Percentiles rank a stretch among this genome's conserved stretches.
Conservation (phyloP, 257 asterid genomes). For the Dorcoceras hygrometricum region DNA sequence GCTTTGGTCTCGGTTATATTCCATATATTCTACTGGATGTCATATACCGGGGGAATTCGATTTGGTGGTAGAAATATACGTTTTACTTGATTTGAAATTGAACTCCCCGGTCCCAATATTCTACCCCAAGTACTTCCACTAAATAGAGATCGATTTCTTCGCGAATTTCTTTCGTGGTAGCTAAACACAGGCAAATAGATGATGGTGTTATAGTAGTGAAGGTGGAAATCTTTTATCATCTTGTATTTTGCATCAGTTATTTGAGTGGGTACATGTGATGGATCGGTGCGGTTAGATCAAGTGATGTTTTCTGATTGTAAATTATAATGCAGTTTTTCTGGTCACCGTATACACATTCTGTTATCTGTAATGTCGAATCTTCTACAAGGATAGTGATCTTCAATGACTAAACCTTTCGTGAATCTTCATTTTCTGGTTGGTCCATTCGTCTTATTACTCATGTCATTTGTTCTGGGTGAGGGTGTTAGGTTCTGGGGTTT, state of each 20-base stretch:
- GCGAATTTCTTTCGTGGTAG: neutral
- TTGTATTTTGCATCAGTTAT: neutral
- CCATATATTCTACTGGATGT: neutral
- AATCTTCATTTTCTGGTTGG: neutral
- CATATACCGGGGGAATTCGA: neutral
- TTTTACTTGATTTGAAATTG: neutral
- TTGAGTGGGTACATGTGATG: neutral
- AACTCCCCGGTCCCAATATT: slow-evolving; percentile 9
- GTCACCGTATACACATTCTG: neutral
- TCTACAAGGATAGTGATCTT: neutral
- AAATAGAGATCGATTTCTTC: neutral
- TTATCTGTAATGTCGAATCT: neutral
- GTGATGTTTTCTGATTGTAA: neutral
- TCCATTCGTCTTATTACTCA: neutral
- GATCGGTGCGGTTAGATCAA: neutral
- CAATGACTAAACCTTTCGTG: neutral
- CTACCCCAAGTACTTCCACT: slow-evolving; percentile 2
- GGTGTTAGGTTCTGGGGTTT: neutral
- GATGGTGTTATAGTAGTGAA: neutral
- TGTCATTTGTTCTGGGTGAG: neutral
- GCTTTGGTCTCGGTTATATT: neutral
- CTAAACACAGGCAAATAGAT: neutral
- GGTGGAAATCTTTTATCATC: neutral
- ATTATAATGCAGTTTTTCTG: neutral
- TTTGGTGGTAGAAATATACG: neutral